Conservation (phyloP, 441 rosid species). For the Raphanus hybrid region DNA sequence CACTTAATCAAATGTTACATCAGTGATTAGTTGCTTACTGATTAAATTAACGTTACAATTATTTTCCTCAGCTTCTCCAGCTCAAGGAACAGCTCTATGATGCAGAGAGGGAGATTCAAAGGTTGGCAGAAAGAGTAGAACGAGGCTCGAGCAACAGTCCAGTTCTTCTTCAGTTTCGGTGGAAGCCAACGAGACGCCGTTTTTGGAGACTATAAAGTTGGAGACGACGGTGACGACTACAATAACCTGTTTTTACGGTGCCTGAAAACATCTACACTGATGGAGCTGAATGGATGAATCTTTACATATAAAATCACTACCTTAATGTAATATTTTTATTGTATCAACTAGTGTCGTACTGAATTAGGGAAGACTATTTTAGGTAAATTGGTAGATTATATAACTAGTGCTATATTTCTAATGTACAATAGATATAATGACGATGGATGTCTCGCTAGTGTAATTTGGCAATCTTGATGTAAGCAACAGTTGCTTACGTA, state of each 20-base stretch:
- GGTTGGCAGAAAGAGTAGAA: constrained; percentile 53
- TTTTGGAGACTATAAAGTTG: constrained; percentile 51
- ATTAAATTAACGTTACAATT: neutral
- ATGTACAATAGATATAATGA: constrained; percentile 24
- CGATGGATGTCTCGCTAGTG: constrained; percentile 17
- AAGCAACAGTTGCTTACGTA: constrained; percentile 9
- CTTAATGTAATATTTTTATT: constrained; percentile 1
- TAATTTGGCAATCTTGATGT: constrained; percentile 26
- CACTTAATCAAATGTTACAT: neutral
- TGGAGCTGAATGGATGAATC: constrained; percentile 63
- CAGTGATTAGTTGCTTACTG: constrained; percentile 14
- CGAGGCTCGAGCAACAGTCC: constrained; percentile 57
- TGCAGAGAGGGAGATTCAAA: constrained; percentile 60
- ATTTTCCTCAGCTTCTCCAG: constrained; percentile 50
- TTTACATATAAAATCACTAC: neutral
- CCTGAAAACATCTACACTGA: constrained; percentile 50
- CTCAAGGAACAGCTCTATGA: constrained; percentile 63
- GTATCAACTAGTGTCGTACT: no score
- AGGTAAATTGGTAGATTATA: constrained; percentile 16
- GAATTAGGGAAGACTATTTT: constrained; percentile 23
- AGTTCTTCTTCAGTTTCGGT: constrained; percentile 52
- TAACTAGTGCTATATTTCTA: constrained; percentile 8
- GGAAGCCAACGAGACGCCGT: constrained; percentile 45
- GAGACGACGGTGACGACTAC: constrained; percentile 54
- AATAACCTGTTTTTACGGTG: constrained; percentile 52